Evolutionary conservation across 1,284 basidiomycete genomes (phyloP).

Genomic region (Leccinum pallidistipes): DNA sequence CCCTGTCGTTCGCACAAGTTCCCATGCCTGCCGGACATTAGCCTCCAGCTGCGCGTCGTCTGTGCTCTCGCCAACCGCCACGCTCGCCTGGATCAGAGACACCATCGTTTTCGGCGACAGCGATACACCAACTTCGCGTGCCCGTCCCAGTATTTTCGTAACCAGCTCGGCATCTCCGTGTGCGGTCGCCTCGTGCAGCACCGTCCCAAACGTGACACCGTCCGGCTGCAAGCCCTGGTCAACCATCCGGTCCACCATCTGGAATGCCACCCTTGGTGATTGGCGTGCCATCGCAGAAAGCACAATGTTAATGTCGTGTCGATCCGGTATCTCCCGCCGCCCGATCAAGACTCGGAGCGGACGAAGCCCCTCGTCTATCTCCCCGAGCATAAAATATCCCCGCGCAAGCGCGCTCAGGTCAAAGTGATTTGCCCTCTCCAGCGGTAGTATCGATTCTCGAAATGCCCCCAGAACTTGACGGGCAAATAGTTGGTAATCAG

Average conservation of each 20-base stretch:
- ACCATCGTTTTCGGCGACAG: conserved; percentile 50
- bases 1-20: conserved; percentile 42
- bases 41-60: conserved; percentile 28
- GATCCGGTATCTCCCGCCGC: conserved; percentile 55
- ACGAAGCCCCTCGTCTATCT: conserved; percentile 46
- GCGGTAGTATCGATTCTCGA: conserved; percentile 42
- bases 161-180: conserved; percentile 48
- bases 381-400: conserved; percentile 58
- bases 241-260: conserved; percentile 51
- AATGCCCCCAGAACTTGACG: conserved; percentile 48
- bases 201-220: conserved; percentile 55
- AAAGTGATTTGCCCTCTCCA: conserved; percentile 48
- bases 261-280: conserved; percentile 46
- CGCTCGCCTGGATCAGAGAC: conserved; percentile 47
- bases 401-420: conserved; percentile 61
- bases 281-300: conserved; percentile 53
- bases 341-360: conserved; percentile 47
- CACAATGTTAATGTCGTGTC: conserved; percentile 63
- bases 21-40: conserved; percentile 44
- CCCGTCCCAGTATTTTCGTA: conserved; percentile 41
- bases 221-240: conserved; percentile 49
- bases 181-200: conserved; percentile 54
- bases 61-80: conserved; percentile 31
- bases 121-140: conserved; percentile 36
- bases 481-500: conserved; percentile 39